Evolutionary conservation across 2,329 filamentous ascomycete genomes (phyloP).

Genomic region (Ascochyta fabae): DNA sequence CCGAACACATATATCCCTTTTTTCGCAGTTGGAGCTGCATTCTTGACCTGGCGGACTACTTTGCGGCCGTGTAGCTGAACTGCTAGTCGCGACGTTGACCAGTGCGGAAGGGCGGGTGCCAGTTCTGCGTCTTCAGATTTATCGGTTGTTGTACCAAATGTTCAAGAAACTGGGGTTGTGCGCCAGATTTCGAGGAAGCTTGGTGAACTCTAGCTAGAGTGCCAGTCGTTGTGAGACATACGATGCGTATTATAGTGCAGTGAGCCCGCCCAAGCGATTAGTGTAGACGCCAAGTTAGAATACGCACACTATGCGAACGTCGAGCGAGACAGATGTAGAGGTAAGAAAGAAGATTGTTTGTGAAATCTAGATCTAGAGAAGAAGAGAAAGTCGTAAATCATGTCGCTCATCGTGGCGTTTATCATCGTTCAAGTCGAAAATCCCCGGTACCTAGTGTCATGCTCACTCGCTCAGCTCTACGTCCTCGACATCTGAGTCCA

Average conservation of each 20-base stretch:
- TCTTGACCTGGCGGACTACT: no score
- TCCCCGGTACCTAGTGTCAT: background rate
- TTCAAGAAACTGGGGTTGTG: no score
- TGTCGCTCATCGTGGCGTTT: background rate
- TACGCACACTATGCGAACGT: background rate
- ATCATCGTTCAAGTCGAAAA: background rate
- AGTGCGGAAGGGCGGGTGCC: no score
- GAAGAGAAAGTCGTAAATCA: conserved; percentile 5
- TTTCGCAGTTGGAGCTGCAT: no score
- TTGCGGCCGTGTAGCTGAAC: no score
- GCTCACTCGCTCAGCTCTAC: conserved; percentile 13
- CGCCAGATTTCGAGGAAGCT: no score
- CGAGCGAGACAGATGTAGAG: background rate
- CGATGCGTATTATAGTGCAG: background rate
- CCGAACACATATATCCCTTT: no score
- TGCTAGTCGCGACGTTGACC: no score
- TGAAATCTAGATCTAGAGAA: conserved; percentile 2
- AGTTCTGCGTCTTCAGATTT: no score
- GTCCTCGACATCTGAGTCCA: conserved; percentile 12
- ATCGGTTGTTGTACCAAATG: no score
- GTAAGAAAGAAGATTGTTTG: background rate
- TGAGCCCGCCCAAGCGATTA: no score
- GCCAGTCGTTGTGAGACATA: background rate
- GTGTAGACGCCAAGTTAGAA: no score
- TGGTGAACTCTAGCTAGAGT: background rate